Percentiles rank a stretch among this genome's conserved stretches.
phyloP scores from a whole-genome alignment of 129 eudicot species.

The Rutidosis leptorrhynchoides region DNA sequence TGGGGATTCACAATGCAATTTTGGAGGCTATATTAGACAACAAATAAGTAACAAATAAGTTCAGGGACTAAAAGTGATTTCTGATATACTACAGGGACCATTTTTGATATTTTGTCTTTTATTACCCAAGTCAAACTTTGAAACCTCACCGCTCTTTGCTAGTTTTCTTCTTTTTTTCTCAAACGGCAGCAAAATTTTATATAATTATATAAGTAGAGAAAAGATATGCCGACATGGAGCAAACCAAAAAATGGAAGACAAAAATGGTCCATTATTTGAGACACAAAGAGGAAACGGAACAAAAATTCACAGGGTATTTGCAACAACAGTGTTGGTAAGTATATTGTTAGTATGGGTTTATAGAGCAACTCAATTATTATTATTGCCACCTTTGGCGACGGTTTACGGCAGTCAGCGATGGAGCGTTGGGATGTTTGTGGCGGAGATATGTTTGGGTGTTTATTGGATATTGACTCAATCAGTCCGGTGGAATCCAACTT shows the following conservation, averaged over 20 bases:
- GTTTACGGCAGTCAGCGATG: conserved; percentile 17
- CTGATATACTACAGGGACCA: too few species aligned
- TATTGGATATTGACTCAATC: conserved; percentile 77
- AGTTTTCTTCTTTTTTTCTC: too few species aligned
- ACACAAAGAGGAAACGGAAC: conserved; percentile 44
- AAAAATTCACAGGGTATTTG: conserved; percentile 38
- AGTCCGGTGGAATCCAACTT: conserved; percentile 53
- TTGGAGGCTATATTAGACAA: too few species aligned
- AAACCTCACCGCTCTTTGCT: background rate
- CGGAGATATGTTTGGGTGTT: conserved; percentile 65
- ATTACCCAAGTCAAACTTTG: background rate
- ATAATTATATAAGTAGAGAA: background rate
- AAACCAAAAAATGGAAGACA: conserved; percentile 6
- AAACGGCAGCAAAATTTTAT: too few species aligned
- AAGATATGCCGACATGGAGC: background rate
- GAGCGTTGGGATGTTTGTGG: conserved; percentile 45
- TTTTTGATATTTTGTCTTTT: too few species aligned
- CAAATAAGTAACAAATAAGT: too few species aligned
- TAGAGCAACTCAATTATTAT: conserved; percentile 37
- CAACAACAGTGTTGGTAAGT: conserved; percentile 39
- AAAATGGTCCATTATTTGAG: conserved; percentile 34
- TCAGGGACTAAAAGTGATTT: too few species aligned
- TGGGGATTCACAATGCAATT: too few species aligned
- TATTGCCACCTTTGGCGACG: conserved; percentile 12
- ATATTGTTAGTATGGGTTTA: conserved; percentile 50